A percentile compares a stretch with the other conserved stretches of the same genome.
Evolutionary conservation across 2,329 filamentous ascomycete species (phyloP).

Genomic region (Fusarium sp.): DNA sequence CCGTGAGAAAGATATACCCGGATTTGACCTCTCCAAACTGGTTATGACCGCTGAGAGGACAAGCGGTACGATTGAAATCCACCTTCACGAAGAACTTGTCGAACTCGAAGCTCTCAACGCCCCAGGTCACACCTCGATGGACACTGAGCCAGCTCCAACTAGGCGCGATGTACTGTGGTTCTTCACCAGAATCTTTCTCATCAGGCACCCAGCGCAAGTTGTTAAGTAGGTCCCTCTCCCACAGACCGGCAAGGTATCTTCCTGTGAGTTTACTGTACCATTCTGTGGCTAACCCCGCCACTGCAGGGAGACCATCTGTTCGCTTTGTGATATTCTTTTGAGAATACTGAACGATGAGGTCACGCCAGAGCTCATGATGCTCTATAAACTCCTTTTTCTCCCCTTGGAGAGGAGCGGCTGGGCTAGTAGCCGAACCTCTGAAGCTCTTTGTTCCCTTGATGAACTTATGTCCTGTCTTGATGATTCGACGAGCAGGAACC

Average conservation of each 20-base stretch:
- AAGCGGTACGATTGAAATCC: constrained; percentile 20
- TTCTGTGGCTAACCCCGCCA: constrained; percentile 39
- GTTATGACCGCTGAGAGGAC: constrained; percentile 13
- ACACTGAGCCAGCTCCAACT: constrained; percentile 45
- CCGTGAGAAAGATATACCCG: constrained; percentile 37
- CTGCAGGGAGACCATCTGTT: constrained; percentile 39
- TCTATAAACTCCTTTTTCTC: constrained; percentile 12
- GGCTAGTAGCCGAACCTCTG: background rate
- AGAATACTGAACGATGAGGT: constrained; percentile 40
- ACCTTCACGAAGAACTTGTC: constrained; percentile 22
- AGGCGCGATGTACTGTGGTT: constrained; percentile 25
- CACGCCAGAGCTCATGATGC: constrained; percentile 39
- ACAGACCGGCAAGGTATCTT: constrained; percentile 42
- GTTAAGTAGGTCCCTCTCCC: constrained; percentile 35
- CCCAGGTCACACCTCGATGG: constrained; percentile 40
- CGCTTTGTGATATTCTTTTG: constrained; percentile 36
- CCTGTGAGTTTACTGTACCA: constrained; percentile 30
- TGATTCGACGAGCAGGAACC: constrained; percentile 30
- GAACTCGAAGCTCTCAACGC: constrained; percentile 7
- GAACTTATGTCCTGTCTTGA: constrained; percentile 38
- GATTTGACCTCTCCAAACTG: constrained; percentile 31
- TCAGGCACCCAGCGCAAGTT: constrained; percentile 36
- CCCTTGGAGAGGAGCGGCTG: background rate
- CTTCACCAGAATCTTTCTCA: constrained; percentile 4
- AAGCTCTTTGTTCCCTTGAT: constrained; percentile 18